Percentiles rank a stretch among this genome's conserved stretches.
These are phyloP conservation scores for Trichoderma hamatum DNA, from an alignment of 2,329 filamentous ascomycete genomes.

Conservation along the genomic window DNA sequence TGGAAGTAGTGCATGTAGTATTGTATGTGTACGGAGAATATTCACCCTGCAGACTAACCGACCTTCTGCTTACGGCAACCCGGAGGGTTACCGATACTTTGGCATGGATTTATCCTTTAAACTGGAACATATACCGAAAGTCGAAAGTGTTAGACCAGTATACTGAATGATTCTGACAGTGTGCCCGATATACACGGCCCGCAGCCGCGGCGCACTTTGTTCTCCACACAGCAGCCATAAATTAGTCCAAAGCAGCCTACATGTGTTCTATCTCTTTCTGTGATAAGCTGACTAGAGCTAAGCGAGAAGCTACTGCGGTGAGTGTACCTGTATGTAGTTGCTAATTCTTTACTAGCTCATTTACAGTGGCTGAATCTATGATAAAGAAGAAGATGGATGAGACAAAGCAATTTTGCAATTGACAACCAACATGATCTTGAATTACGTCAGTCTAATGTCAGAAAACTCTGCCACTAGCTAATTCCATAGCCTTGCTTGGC, in stretches of 20 bases:
- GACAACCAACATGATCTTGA: background rate
- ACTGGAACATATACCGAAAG: background rate
- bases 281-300: background rate
- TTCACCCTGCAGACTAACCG: background rate
- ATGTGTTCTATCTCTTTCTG: background rate
- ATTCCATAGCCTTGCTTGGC: background rate
- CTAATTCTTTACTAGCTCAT: background rate
- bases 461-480: background rate
- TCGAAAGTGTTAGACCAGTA: background rate
- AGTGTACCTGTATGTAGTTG: background rate
- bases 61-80: background rate
- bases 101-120: background rate
- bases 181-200: background rate
- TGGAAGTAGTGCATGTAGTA: background rate
- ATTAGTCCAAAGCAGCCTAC: background rate
- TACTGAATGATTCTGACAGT: background rate
- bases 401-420: background rate
- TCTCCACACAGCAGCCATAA: background rate
- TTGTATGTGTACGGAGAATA: background rate
- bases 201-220: background rate
- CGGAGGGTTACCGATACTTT: background rate
- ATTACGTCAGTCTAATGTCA: no score
- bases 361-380: background rate
- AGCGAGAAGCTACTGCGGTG: background rate
- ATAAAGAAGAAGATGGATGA: background rate